Base-by-base conservation (phyloP, 2,329 filamentous ascomycete species). In the Lanzia echinophila region DNA sequence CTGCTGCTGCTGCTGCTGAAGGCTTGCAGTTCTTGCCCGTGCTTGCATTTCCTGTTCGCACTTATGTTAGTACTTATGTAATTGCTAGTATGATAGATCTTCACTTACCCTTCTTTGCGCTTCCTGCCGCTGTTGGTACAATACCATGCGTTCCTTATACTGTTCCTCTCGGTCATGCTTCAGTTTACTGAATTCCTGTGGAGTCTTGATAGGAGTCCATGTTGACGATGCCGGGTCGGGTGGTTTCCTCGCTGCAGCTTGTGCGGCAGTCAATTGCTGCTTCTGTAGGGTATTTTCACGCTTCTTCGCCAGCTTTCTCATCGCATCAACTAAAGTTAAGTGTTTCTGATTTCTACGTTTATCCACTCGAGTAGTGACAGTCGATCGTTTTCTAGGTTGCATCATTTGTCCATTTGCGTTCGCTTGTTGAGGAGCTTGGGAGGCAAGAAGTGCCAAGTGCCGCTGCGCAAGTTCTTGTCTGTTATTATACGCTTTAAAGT, bases 281-380 rank as follows among this genome's bases (percentile, higher is more conserved):
- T 97, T 97, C 67, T 94, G 90, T 28, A 83, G 75, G 24, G 82
- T 79, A 11, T 87, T 87, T 71, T 99, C 94, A 24, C 92, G 83
- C 72, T 96, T 97, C 76, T 96, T 95, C 1, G 91, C 91, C 46
- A 96, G 71, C 69, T 97, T 99, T 41, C 91, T 83, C 89, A 97
- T 96, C 3, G 88, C 88, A 70, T 97, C 92, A 61, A 99, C 85
- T 64, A 97, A 78, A 44, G 87, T 88, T 54, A 97, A 75, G 66
- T 96, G 89, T 66, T 90, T 89, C 58, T 90, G 88, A 59, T 90
- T 89, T 60, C 89, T 84, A 53, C 91, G 83, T 58, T 91, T 83
- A 65, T 97, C 92, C 6, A 99, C 92, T 49, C 89, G 81, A 32
- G 94, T 73, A 3, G 92, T 91, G 0, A 86, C 83, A 0, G 89